Evolutionary conservation across 2,329 filamentous ascomycete species (phyloP).

Genomic region (Phialemoniopsis sp.): DNA sequence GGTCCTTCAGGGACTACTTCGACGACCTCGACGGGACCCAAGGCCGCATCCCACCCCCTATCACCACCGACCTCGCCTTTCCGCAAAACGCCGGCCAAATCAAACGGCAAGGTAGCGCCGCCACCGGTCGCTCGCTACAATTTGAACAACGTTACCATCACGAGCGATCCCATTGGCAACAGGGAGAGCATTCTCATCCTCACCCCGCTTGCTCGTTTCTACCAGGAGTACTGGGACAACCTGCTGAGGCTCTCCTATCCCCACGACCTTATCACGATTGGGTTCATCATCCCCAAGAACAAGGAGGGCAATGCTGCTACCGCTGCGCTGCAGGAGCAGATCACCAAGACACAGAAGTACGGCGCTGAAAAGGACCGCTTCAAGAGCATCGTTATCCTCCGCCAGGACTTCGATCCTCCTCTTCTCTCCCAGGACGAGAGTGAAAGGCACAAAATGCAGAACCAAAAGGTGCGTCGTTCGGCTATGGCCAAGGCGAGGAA

Average conservation of each 20-base stretch:
- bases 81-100: conserved; percentile 55
- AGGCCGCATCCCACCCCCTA: conserved; percentile 62
- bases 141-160: conserved; percentile 90
- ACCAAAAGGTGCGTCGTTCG: conserved; percentile 81
- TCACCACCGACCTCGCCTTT: conserved; percentile 73
- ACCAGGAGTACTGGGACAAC: conserved; percentile 94
- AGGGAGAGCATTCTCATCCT: conserved; percentile 85
- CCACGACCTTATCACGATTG: conserved; percentile 89
- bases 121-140: conserved; percentile 90
- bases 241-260: conserved; percentile 80
- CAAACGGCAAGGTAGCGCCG: conserved; percentile 53
- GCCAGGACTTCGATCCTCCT: conserved; percentile 89
- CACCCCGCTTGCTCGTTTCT: conserved; percentile 90
- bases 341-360: conserved; percentile 75
- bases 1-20: conserved; percentile 35
- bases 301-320: conserved; percentile 89
- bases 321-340: conserved; percentile 74
- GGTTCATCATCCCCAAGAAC: conserved; percentile 93
- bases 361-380: conserved; percentile 80
- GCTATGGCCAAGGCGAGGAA: conserved; percentile 94
- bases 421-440: conserved; percentile 76
- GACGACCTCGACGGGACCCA: conserved; percentile 31
- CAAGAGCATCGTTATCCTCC: conserved; percentile 87
- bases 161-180: conserved; percentile 70
- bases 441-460: conserved; percentile 86